Percentiles rank a stretch among this genome's conserved stretches.
These are phyloP conservation scores for Magnaporthiopsis poae DNA, from an alignment of 2,329 filamentous ascomycete species.

Conservation along the genomic window DNA sequence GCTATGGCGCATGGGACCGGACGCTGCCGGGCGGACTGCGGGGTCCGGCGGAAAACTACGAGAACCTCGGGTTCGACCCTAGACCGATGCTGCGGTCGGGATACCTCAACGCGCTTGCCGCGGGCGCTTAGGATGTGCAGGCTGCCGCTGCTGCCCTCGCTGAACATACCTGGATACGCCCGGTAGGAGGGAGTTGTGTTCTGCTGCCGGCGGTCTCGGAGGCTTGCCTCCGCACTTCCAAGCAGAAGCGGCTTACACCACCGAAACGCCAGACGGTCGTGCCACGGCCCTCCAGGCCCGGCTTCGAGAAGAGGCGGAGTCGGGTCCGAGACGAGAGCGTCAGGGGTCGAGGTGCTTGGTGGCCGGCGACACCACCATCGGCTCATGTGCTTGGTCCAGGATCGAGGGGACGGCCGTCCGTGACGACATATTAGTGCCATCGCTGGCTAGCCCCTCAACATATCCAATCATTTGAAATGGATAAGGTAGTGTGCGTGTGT, in stretches of 20 bases:
- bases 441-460: not conserved
- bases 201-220: not conserved
- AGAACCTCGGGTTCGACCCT: slow-evolving; percentile 33
- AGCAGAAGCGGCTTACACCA: too few species aligned
- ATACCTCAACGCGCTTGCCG: slow-evolving; percentile 23
- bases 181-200: not conserved
- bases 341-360: not conserved
- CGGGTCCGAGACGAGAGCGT: too few species aligned
- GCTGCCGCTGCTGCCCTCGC: not conserved
- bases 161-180: not conserved
- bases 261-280: not conserved
- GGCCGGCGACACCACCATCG: not conserved
- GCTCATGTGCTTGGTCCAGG: too few species aligned
- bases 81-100: slow-evolving; percentile 27
- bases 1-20: too few species aligned
- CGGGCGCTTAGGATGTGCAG: not conserved
- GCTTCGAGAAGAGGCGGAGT: not conserved
- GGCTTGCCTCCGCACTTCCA: not conserved
- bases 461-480: not conserved
- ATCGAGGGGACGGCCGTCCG: too few species aligned
- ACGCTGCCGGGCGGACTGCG: slow-evolving; percentile 8
- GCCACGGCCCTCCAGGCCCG: not conserved
- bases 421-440: too few species aligned
- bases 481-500: not conserved
- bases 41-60: slow-evolving; percentile 24